These are phyloP conservation scores for Cryphonectria naterciae DNA, from an alignment of 2,329 filamentous ascomycete genomes.

Conservation along the genomic window DNA sequence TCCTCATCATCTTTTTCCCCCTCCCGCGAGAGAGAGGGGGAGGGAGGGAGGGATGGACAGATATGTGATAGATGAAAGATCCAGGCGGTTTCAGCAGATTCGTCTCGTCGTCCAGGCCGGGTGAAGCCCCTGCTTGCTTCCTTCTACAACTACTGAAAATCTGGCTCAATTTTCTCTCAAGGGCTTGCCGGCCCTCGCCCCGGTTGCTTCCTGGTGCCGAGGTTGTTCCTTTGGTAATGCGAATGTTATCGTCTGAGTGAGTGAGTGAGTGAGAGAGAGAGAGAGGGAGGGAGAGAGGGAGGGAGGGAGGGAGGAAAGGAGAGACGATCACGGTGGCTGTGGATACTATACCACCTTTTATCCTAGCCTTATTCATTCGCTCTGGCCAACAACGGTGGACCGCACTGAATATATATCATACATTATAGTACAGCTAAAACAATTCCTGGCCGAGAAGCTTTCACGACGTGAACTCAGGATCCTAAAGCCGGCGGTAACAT, in stretches of 20 bases:
- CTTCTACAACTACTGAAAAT: neutral
- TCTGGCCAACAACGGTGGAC: neutral
- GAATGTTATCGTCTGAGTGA: neutral
- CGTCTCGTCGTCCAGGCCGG: neutral
- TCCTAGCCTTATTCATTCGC: neutral
- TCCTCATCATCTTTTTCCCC: neutral
- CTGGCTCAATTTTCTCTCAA: too few species aligned
- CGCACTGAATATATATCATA: neutral
- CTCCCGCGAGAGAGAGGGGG: neutral
- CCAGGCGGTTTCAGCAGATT: neutral
- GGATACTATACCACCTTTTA: neutral
- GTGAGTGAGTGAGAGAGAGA: too few species aligned
- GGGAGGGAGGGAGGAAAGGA: neutral
- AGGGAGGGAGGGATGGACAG: neutral
- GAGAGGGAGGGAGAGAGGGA: too few species aligned
- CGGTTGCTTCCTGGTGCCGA: neutral
- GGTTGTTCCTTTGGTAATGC: neutral
- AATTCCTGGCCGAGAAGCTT: neutral
- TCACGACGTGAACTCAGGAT: neutral
- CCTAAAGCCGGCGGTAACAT: slow-evolving; percentile 2
- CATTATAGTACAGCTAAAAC: neutral
- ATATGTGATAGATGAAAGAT: neutral
- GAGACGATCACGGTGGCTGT: neutral
- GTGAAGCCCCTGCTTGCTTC: neutral
- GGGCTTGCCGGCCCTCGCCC: slow-evolving; percentile 6